Conservation (phyloP, 164 flowering plant genomes). For the Annona cherimola region DNA sequence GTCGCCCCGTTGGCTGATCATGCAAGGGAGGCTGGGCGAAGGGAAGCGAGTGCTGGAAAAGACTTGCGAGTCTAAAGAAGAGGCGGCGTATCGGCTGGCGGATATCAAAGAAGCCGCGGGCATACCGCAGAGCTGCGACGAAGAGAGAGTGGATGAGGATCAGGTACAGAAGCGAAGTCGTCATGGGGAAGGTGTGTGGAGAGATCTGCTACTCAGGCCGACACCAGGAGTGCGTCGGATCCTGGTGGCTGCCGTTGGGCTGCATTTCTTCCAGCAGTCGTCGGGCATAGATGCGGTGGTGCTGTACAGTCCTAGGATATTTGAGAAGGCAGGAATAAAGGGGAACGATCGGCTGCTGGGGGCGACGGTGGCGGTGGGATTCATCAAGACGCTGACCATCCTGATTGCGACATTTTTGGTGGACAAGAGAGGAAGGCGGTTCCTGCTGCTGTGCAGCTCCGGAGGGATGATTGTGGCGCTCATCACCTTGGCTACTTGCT, state of each 20-base stretch:
- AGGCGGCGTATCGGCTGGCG: slow-evolving; percentile 22
- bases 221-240: slow-evolving; percentile 24
- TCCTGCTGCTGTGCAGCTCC: slow-evolving; percentile 25
- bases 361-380: slow-evolving; percentile 37
- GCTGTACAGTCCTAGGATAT: slow-evolving; percentile 26
- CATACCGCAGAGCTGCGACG: slow-evolving; percentile 22
- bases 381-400: slow-evolving; percentile 25
- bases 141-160: slow-evolving; percentile 25
- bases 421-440: slow-evolving; percentile 32
- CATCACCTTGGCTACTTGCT: slow-evolving; percentile 5
- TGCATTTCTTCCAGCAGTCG: slow-evolving; percentile 36
- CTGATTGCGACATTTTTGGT: slow-evolving; percentile 27
- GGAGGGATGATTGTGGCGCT: slow-evolving; percentile 31
- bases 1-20: slow-evolving; percentile 42
- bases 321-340: slow-evolving; percentile 28
- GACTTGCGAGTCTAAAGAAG: slow-evolving; percentile 23
- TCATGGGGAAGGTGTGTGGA: slow-evolving; percentile 33
- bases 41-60: slow-evolving; percentile 27
- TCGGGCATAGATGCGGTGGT: slow-evolving; percentile 35
- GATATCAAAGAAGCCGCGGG: slow-evolving; percentile 31
- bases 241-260: slow-evolving; percentile 25
- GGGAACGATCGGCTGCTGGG: slow-evolving; percentile 9
- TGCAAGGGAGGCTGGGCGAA: slow-evolving; percentile 35
- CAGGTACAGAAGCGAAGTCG: slow-evolving; percentile 15
- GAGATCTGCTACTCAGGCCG: slow-evolving; percentile 30